Evolutionary conservation across 306 rosid species (phyloP), one percentile per base, ranked within the genome.

Genomic region (Pueraria montana): DNA sequence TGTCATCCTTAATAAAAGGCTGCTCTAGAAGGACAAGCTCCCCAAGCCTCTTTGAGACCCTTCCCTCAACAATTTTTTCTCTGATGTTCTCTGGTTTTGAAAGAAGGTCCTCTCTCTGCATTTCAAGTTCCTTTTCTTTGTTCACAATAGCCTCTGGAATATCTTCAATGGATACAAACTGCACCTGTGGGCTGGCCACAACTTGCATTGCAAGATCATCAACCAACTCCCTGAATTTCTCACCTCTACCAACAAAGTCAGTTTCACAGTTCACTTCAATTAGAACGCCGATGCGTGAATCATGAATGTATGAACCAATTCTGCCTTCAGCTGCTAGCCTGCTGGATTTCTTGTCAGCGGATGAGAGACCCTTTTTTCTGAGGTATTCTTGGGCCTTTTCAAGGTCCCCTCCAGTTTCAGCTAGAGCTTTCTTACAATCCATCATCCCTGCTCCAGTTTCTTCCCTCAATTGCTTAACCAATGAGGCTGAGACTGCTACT

Each of bases 391-490:
- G 99, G 10, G 99, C 99, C 91, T 94, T 92, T 84, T 94, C 94
- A 59, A 94, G 90, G 80, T 94, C 98, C n/a, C 97, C 98, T 84
- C 90, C 97, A 11, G 95, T 89, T 90, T 92, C 99, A 32, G 99
- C 85, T 59, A 94, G 95, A 77, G 97, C 98, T 88, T 90, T 96
- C 97, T 96, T 96, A 82, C 99, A 96, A 83, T 96, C 98, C 98
- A 96, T 96, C 99, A 96, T 96, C 79, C 98, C 99, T 4, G 97
- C 99, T 84, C 97, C 99, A 4, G 98, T 92, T 89, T 96, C 99
- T 72, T 94, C 98, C 21, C 99, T 86, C 55, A 96, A 84, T 80
- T 94, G 94, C 83, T 96, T 96, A 74, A 92, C 99, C 90, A 96
- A 86, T 63, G 90, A 77, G 0, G 98, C 97, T 5, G 98, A 93